Conservation (phyloP, 192 early-diverging fungal species). For the Paraglomus occultum region DNA sequence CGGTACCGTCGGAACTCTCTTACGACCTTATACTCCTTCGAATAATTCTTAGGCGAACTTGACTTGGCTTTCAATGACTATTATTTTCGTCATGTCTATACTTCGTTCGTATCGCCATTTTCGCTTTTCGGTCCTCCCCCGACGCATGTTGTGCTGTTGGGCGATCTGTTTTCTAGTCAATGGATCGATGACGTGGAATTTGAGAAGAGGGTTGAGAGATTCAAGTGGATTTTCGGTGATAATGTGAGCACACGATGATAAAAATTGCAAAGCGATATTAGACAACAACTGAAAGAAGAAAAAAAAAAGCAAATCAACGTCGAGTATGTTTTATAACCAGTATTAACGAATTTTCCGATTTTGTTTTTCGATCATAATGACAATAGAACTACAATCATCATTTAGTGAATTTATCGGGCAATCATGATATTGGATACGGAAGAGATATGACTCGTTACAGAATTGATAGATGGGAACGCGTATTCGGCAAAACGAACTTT, state of each 20-base stretch:
- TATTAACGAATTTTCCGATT: background rate
- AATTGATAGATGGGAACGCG: slow-evolving; percentile 49
- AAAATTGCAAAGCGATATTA: background rate
- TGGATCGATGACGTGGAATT: slow-evolving; percentile 57
- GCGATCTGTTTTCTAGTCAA: slow-evolving; percentile 68
- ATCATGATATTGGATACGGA: slow-evolving; percentile 70
- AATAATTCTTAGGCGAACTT: slow-evolving; percentile 31
- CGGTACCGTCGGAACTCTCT: background rate
- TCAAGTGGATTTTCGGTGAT: slow-evolving; percentile 55
- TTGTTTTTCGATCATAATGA: background rate
- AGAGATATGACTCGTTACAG: slow-evolving; percentile 50
- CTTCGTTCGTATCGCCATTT: slow-evolving; percentile 43
- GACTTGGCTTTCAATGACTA: slow-evolving; percentile 60
- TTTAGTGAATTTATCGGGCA: slow-evolving; percentile 56
- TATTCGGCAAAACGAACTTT: slow-evolving; percentile 58
- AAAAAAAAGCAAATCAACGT: background rate
- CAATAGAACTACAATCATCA: slow-evolving; percentile 25
- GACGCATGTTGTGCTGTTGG: slow-evolving; percentile 56
- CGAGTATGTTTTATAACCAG: too few species aligned
- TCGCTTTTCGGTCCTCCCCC: slow-evolving; percentile 39
- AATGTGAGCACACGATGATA: slow-evolving; percentile 18
- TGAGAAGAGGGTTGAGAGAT: slow-evolving; percentile 50
- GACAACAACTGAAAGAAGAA: background rate
- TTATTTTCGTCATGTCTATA: slow-evolving; percentile 57
- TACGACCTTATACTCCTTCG: too few species aligned